These are phyloP conservation scores for Sonneratia alba DNA, from an alignment of 345 rosid species.

Conservation along the genomic window DNA sequence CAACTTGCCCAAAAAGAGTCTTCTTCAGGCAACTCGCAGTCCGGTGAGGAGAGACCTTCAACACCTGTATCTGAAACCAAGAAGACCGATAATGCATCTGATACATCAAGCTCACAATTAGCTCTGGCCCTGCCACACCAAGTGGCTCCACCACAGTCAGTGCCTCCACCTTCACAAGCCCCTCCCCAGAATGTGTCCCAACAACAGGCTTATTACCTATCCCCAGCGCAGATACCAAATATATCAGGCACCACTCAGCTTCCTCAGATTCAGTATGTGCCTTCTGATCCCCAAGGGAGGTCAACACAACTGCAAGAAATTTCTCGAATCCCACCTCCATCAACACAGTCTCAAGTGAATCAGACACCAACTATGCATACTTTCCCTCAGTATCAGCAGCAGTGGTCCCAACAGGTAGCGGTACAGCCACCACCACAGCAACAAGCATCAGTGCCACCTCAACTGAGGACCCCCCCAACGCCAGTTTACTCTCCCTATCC, in stretches of 20 bases:
- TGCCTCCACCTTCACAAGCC: constrained; percentile 36
- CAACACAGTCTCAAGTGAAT: constrained; percentile 46
- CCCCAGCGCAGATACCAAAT: constrained; percentile 43
- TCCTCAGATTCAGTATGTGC: constrained; percentile 43
- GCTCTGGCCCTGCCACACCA: constrained; percentile 92
- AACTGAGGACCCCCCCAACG: constrained; percentile 51
- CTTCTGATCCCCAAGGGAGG: constrained; percentile 58
- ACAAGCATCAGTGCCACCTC: constrained; percentile 47
- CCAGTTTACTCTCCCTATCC: constrained; percentile 55
- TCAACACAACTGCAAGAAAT: constrained; percentile 55
- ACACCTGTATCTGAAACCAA: constrained; percentile 53
- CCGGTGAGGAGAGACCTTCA: constrained; percentile 56
- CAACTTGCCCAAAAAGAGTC: constrained; percentile 86
- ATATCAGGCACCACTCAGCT: constrained; percentile 33
- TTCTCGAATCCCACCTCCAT: constrained; percentile 49
- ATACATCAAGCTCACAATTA: constrained; percentile 63
- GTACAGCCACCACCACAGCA: constrained; percentile 40
- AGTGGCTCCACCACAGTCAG: constrained; percentile 51
- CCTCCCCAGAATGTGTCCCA: constrained; percentile 43
- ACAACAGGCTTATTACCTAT: constrained; percentile 65
- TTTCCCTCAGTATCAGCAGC: constrained; percentile 64
- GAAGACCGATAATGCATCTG: constrained; percentile 46
- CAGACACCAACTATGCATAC: constrained; percentile 35
- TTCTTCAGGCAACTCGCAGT: constrained; percentile 55
- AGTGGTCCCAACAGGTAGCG: constrained; percentile 50